Evolutionary conservation across 371 early-diverging fungal genomes (phyloP).

Genomic region (Mortierella sp.): DNA sequence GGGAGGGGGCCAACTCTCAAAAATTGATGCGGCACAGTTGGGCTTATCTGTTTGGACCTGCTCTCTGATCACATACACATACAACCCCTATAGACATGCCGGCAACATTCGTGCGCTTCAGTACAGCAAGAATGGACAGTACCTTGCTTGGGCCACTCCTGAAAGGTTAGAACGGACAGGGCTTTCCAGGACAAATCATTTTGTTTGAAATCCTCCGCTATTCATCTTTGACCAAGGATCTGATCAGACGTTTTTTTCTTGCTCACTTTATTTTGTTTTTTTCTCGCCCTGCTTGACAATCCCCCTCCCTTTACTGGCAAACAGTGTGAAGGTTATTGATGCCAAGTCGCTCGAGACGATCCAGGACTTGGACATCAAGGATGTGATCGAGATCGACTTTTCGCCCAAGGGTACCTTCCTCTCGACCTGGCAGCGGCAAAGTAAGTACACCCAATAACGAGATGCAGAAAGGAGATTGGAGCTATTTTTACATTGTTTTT

Average conservation of each 20-base stretch:
- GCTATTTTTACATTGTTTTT: not conserved
- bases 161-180: constrained; percentile 64
- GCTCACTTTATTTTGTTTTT: not conserved
- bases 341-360: constrained; percentile 68
- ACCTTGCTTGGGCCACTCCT: constrained; percentile 80
- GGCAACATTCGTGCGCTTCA: constrained; percentile 73
- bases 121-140: constrained; percentile 86
- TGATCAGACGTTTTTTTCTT: not conserved
- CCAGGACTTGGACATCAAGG: constrained; percentile 72
- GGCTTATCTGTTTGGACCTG: too few species aligned
- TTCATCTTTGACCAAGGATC: not conserved
- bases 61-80: too few species aligned
- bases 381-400: constrained; percentile 87
- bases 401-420: constrained; percentile 91
- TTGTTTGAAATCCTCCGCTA: too few species aligned
- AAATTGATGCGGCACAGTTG: too few species aligned
- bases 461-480: not conserved
- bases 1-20: too few species aligned
- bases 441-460: constrained; percentile 61
- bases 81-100: constrained; percentile 64
- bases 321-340: constrained; percentile 80
- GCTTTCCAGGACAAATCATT: too few species aligned
- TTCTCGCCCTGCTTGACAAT: not conserved
- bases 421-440: constrained; percentile 88
- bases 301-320: not conserved